Percentiles rank a stretch among this genome's conserved stretches.
Conservation (phyloP, 768 basidiomycete genomes). For the Tephrocybe sp. region DNA sequence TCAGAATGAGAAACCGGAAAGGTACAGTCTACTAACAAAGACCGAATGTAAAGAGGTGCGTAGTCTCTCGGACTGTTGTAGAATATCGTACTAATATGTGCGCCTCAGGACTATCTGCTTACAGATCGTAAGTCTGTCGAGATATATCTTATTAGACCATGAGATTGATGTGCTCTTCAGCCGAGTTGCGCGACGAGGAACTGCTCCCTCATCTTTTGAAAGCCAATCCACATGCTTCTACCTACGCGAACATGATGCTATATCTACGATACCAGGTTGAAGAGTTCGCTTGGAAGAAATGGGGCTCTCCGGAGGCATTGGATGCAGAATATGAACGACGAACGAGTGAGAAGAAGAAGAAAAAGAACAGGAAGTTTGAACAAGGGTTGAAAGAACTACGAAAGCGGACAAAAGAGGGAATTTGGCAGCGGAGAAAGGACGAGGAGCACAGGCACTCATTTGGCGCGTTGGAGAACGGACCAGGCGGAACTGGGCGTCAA, state of each 20-base stretch:
- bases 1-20: constrained; percentile 87
- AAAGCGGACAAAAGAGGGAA: constrained; percentile 4
- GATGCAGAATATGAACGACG: constrained; percentile 26
- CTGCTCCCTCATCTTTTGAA: constrained; percentile 72
- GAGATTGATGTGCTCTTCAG: constrained; percentile 42
- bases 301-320: constrained; percentile 91
- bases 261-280: constrained; percentile 94
- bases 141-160: background rate
- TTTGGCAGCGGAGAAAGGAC: constrained; percentile 7
- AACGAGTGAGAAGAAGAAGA: constrained; percentile 11
- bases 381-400: constrained; percentile 70
- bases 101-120: constrained; percentile 88
- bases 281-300: constrained; percentile 96
- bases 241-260: constrained; percentile 99
- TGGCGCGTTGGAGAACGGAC: constrained; percentile 52
- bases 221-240: constrained; percentile 90
- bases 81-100: constrained; percentile 8
- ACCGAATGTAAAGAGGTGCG: constrained; percentile 95
- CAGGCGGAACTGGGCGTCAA: constrained; percentile 63
- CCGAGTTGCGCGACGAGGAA: constrained; percentile 91
- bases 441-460: constrained; percentile 41
- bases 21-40: constrained; percentile 94
- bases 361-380: constrained; percentile 86
- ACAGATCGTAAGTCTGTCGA: constrained; percentile 72
- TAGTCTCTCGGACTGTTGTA: too few relatives aligned